Percentiles rank a stretch among this genome's conserved stretches.
Conservation (phyloP, 2,329 filamentous ascomycete species). For the Sordariomycetes sp. region DNA sequence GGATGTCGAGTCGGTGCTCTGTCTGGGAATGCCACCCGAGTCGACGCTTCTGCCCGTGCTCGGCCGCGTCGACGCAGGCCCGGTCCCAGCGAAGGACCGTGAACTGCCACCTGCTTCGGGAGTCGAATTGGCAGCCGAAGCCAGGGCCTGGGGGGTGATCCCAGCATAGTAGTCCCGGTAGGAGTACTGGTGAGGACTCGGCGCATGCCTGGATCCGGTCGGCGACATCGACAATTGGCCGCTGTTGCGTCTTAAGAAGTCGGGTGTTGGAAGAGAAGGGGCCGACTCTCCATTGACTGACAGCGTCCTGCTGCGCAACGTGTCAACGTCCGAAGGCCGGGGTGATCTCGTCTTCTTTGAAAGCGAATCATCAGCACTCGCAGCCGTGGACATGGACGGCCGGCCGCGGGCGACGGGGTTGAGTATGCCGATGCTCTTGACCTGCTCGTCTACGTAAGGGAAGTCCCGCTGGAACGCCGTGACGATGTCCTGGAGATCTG, state of each 20-base stretch:
- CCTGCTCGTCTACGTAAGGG: conserved; percentile 62
- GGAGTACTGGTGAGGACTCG: conserved; percentile 45
- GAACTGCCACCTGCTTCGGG: conserved; percentile 42
- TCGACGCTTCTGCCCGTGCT: conserved; percentile 53
- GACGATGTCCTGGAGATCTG: conserved; percentile 65
- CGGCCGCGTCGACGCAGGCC: conserved; percentile 35
- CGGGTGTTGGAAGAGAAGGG: conserved; percentile 54
- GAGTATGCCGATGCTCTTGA: conserved; percentile 65
- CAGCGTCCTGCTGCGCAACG: conserved; percentile 42
- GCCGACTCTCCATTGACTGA: conserved; percentile 56
- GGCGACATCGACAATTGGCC: conserved; percentile 62
- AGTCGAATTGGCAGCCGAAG: conserved; percentile 44
- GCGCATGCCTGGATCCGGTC: conserved; percentile 20
- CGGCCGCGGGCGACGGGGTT: conserved; percentile 58
- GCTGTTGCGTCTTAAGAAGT: conserved; percentile 57
- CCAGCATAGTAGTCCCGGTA: conserved; percentile 45
- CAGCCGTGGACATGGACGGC: conserved; percentile 49
- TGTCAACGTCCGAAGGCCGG: conserved; percentile 37
- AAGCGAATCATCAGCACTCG: conserved; percentile 41
- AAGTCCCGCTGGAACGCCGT: conserved; percentile 73
- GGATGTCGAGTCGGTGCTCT: conserved; percentile 40
- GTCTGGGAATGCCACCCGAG: conserved; percentile 37
- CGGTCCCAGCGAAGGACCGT: conserved; percentile 32
- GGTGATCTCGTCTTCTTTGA: conserved; percentile 28
- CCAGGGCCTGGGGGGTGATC: conserved; percentile 6